These are phyloP conservation scores for Suillus alpinus DNA, from an alignment of 768 basidiomycete species.

Conservation along the genomic window DNA sequence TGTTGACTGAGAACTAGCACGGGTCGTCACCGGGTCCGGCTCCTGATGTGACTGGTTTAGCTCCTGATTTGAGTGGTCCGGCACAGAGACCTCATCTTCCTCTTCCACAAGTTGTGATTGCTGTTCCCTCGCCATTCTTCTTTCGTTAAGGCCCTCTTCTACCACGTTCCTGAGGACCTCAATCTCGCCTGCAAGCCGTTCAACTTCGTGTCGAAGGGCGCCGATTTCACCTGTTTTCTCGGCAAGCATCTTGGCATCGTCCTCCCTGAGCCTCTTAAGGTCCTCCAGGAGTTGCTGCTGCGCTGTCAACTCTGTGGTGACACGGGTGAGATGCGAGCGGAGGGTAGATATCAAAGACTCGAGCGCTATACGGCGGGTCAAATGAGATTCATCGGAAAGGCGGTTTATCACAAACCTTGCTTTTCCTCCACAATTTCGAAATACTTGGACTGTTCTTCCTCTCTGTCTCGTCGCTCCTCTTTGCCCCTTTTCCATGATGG, in stretches of 20 bases:
- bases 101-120: conserved; percentile 10
- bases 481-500: conserved; percentile 23
- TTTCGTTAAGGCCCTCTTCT: conserved; percentile 79
- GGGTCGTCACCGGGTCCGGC: conserved; percentile 12
- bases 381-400: not conserved
- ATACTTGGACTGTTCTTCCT: conserved; percentile 50
- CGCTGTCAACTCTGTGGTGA: conserved; percentile 77
- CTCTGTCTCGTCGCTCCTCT: conserved; percentile 31
- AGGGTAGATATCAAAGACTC: conserved; percentile 77
- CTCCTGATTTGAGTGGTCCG: not conserved
- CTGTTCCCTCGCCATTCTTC: conserved; percentile 53
- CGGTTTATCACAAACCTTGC: conserved; percentile 57
- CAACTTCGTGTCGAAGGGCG: conserved; percentile 70
- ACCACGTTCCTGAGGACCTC: conserved; percentile 84
- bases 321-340: conserved; percentile 69
- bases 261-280: conserved; percentile 59
- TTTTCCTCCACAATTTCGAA: conserved; percentile 84
- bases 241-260: conserved; percentile 53
- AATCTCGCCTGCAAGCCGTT: conserved; percentile 80
- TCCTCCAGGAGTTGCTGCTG: conserved; percentile 71
- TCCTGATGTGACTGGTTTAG: conserved; percentile 9
- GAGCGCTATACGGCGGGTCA: conserved; percentile 50
- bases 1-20: conserved; percentile 5
- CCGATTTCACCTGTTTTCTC: conserved; percentile 68
- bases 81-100: conserved; percentile 6